A percentile compares a stretch with the other conserved stretches of the same genome.
Conservation (phyloP, 163 green algal species). For the Scenedesmus sp. region DNA sequence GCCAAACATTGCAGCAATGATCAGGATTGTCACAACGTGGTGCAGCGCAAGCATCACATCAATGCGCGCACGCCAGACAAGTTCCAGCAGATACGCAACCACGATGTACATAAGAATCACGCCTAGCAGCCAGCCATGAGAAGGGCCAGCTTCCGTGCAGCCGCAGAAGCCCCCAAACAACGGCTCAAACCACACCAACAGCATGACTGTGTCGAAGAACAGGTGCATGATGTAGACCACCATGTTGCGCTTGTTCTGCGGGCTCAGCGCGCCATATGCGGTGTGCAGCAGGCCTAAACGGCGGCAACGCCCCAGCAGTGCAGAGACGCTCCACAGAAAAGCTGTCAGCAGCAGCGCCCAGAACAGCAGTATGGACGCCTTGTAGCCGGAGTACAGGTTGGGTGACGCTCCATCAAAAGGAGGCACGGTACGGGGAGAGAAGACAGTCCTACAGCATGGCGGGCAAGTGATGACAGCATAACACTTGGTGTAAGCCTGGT, state of each 20-base stretch:
- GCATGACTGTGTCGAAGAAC: conserved; percentile 20
- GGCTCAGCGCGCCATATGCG: not conserved
- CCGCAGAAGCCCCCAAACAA: conserved; percentile 24
- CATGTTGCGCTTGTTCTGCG: conserved; percentile 22
- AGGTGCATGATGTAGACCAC: conserved; percentile 40
- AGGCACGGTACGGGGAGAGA: not conserved
- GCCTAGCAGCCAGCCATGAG: not conserved
- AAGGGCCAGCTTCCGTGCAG: not conserved
- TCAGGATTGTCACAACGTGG: conserved; percentile 24
- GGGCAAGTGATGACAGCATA: not conserved
- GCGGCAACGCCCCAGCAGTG: not conserved
- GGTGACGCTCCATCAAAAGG: not conserved
- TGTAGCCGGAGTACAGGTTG: conserved; percentile 26
- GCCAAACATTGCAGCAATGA: conserved; percentile 1
- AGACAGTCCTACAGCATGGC: not conserved
- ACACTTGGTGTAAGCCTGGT: too few species aligned
- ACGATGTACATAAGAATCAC: conserved; percentile 30
- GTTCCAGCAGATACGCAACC: conserved; percentile 11
- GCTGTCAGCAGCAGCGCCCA: conserved; percentile 25
- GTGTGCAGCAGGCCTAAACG: not conserved
- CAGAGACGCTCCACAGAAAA: conserved; percentile 19
- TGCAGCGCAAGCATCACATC: conserved; percentile 24
- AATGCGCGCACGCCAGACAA: conserved; percentile 13
- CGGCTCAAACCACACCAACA: not conserved
- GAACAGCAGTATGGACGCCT: conserved; percentile 14